Base-by-base conservation (phyloP, 1,284 basidiomycete species). In the Apiotrichum siamense region DNA sequence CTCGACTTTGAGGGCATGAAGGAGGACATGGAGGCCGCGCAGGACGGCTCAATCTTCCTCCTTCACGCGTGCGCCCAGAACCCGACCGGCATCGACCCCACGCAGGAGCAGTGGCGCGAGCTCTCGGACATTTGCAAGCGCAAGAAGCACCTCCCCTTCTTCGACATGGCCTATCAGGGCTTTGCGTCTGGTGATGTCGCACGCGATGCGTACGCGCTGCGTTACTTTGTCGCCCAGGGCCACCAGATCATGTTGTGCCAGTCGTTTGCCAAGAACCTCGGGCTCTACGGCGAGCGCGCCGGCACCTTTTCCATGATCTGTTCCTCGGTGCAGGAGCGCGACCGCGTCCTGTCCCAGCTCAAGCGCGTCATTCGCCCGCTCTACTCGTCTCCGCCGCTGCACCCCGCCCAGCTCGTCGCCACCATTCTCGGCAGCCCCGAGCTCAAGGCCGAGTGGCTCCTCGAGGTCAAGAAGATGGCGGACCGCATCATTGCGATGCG, bases 231-330 rank as follows among this genome's bases (percentile, higher is more conserved):
- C 47, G 78, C 83, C 38, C 77, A 90, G 70, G 88, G 89, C 31
- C 89, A 92, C 75, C 86, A 88, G 64, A 78, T 92, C 58, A 85
- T 88, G 18, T 81, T 92, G 35, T 79, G 85, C 55, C 96, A 99
- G 76, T 93, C 88, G 44, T 99, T 97, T 73, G 96, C 96, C 48
- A 99, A 99, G 82, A 99, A 98, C 79, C 92, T 97, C 80, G 94
- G 96, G 48, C 80, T 98, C 39, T 98, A 98, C 73, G 96, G 93
- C 61, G 93, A 97, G 76, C 88, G 93, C 70, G 88, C 90, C 52
- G 93, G 93, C 24, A 87, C 88, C 29, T 89, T 98, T 81, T 92
- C 90, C 25, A 73, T 97, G 63, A 83, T 86, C 40, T 82, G 82
- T 40, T 74, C 76, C 50, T 83, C 81, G 60, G 77, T 83, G 44